Evolutionary conservation across 768 basidiomycete species (phyloP).

Genomic region (Xerocomellus intermedius): DNA sequence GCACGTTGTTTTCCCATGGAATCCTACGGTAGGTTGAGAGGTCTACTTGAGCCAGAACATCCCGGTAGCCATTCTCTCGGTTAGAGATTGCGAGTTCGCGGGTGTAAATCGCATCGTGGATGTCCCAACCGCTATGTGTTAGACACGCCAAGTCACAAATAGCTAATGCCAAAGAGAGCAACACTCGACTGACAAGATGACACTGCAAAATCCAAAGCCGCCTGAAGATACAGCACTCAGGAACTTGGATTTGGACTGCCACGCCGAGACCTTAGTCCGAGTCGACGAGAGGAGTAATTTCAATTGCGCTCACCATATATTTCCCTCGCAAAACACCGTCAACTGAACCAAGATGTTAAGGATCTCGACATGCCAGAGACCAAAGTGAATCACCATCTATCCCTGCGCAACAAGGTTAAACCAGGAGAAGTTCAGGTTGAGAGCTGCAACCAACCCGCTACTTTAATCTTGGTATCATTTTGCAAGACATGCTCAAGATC

Average conservation of each 20-base stretch:
- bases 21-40: conserved; percentile 84
- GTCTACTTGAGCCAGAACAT: conserved; percentile 85
- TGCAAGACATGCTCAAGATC: conserved; percentile 55
- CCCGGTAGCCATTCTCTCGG: conserved; percentile 87
- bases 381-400: conserved; percentile 59
- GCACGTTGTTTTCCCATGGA: conserved; percentile 87
- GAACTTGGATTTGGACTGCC: conserved; percentile 93
- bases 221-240: conserved; percentile 72
- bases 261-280: conserved; percentile 2
- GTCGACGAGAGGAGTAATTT: conserved; percentile 1
- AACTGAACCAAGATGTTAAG: conserved; percentile 44
- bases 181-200: conserved; percentile 70
- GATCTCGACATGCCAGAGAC: background rate
- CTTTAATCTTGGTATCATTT: conserved; percentile 83
- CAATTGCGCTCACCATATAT: conserved; percentile 61
- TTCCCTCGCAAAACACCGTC: conserved; percentile 96
- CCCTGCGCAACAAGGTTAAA: conserved; percentile 32
- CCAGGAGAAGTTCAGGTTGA: background rate
- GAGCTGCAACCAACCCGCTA: conserved; percentile 64
- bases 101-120: conserved; percentile 84
- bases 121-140: conserved; percentile 75
- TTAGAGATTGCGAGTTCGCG: conserved; percentile 90
- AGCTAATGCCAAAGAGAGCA: background rate
- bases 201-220: conserved; percentile 92
- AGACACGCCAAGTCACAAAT: conserved; percentile 1